Evolutionary conservation across 2,329 filamentous ascomycete genomes (phyloP).

Genomic region (Ascomycota sp.): DNA sequence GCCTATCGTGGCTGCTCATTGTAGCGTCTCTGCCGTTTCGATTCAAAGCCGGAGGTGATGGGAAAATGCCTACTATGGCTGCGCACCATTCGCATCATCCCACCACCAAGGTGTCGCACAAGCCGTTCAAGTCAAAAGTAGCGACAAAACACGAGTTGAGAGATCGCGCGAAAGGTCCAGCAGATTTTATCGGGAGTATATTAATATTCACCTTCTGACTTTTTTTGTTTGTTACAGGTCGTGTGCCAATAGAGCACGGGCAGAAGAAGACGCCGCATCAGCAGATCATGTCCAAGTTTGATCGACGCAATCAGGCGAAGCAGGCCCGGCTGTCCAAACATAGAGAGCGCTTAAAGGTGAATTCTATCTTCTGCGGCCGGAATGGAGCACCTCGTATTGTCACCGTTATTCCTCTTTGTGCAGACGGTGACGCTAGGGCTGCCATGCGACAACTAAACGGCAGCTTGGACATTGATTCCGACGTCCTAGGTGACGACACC

Average conservation of each 20-base stretch:
- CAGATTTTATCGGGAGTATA: no score
- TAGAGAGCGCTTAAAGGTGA: slow-evolving; percentile 60
- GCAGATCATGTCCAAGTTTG: slow-evolving; percentile 92
- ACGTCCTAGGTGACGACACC: slow-evolving; percentile 36
- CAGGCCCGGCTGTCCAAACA: slow-evolving; percentile 73
- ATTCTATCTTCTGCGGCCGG: slow-evolving; percentile 64
- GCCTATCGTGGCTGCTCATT: slow-evolving; percentile 15
- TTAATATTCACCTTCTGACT: neutral
- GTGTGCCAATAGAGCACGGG: slow-evolving; percentile 53
- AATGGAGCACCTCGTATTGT: slow-evolving; percentile 78
- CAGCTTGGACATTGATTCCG: slow-evolving; percentile 59
- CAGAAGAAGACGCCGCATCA: slow-evolving; percentile 79
- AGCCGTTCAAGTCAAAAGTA: slow-evolving; percentile 83
- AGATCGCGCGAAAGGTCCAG: slow-evolving; percentile 54
- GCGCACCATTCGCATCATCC: slow-evolving; percentile 67
- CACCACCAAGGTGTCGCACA: slow-evolving; percentile 75
- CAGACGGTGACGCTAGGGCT: slow-evolving; percentile 43
- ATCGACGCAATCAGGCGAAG: slow-evolving; percentile 84
- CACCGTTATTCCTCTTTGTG: slow-evolving; percentile 68
- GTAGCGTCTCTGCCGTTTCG: slow-evolving; percentile 60
- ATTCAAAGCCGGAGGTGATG: slow-evolving; percentile 63
- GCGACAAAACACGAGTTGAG: slow-evolving; percentile 74
- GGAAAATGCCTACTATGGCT: slow-evolving; percentile 54
- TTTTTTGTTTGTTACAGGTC: slow-evolving; percentile 31
- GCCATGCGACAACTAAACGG: slow-evolving; percentile 53